Percentiles rank a stretch among this genome's conserved stretches.
These are phyloP conservation scores for Graphilbum sp. DNA, from an alignment of 2,329 filamentous ascomycete species.

Conservation along the genomic window DNA sequence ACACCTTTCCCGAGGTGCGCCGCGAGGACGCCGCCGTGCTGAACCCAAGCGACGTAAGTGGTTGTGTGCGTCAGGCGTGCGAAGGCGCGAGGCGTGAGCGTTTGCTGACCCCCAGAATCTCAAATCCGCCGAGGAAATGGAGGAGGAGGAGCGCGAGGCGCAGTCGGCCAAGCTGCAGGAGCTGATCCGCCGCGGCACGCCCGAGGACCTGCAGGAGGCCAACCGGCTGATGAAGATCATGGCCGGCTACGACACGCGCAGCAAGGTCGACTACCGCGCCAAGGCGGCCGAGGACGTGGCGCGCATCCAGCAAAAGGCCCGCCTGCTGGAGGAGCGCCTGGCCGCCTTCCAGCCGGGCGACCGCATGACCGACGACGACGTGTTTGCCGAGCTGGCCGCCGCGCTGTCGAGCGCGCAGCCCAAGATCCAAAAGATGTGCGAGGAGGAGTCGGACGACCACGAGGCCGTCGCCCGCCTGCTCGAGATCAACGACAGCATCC, in stretches of 20 bases:
- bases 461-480: slow-evolving; percentile 91
- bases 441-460: slow-evolving; percentile 92
- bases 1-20: slow-evolving; percentile 82
- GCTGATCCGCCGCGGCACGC: slow-evolving; percentile 78
- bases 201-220: slow-evolving; percentile 88
- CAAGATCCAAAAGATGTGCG: slow-evolving; percentile 99
- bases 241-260: slow-evolving; percentile 89
- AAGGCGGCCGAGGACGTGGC: slow-evolving; percentile 92
- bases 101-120: slow-evolving; percentile 49
- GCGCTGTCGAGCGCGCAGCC: slow-evolving; percentile 86
- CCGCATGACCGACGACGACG: slow-evolving; percentile 50
- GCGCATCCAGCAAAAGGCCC: slow-evolving; percentile 91
- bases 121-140: slow-evolving; percentile 95
- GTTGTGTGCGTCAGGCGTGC: not conserved
- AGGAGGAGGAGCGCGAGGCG: slow-evolving; percentile 84
- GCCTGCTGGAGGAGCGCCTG: slow-evolving; percentile 80
- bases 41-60: slow-evolving; percentile 84
- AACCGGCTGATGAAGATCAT: slow-evolving; percentile 96
- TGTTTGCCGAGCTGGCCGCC: slow-evolving; percentile 71
- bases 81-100: not conserved
- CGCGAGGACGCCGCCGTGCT: slow-evolving; percentile 90
- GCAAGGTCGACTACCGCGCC: slow-evolving; percentile 93
- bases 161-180: slow-evolving; percentile 98
- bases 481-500: slow-evolving; percentile 98
- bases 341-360: slow-evolving; percentile 73